Evolutionary conservation across 208 protist genomes (phyloP), one percentile per base, ranked within the genome.

Genomic region (Acanthamoeba triangularis): DNA sequence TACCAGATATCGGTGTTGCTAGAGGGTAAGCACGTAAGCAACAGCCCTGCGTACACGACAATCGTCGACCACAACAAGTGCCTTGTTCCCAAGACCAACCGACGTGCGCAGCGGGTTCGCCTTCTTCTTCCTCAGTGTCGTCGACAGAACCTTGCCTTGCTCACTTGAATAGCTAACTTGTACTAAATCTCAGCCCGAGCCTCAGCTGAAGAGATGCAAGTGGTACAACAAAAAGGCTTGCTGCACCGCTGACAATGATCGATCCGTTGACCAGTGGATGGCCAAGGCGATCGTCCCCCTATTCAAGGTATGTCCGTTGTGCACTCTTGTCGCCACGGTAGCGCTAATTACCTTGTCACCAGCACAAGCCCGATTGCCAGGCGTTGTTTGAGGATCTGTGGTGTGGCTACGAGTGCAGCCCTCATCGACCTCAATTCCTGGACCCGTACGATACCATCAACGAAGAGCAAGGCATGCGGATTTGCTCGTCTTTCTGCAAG

Each of bases 171-270:
- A 33, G 72, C 37, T 30, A 8, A 25, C 28, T 30, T 20, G 28
- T 25, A 25, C 37, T 35, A 13, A 6, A 25, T 3, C 33, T 30
- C 72, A 80, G 30, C 72, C 37, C 37, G 35, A 80, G 33, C 72
- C 33, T 0, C 8, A 23, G 37, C 72, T 37, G 1, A 74, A 74
- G 33, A 14, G 72, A 47, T 80, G 72, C 11, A 5, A 20, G 72
- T 80, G 72, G 72, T 80, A 80, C 72, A 80, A 80, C 13, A 35
- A 80, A 2, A 80, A 80, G 30, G 35, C 72, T n/a, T 80, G 72
- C 23, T 80, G 72, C 33, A 28, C 25, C 7, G 72, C 72, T 14
- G 72, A 80, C 5, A 30, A 30, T 0, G 37, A 37, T 25, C n/a
- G 72, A 2, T 28, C 25, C 0, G 72, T 80, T 25, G 72, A 33